A percentile compares a stretch with the other conserved stretches of the same genome.
Evolutionary conservation across 768 basidiomycete species (phyloP).

Genomic region (Tricholoma bakamatsutake): DNA sequence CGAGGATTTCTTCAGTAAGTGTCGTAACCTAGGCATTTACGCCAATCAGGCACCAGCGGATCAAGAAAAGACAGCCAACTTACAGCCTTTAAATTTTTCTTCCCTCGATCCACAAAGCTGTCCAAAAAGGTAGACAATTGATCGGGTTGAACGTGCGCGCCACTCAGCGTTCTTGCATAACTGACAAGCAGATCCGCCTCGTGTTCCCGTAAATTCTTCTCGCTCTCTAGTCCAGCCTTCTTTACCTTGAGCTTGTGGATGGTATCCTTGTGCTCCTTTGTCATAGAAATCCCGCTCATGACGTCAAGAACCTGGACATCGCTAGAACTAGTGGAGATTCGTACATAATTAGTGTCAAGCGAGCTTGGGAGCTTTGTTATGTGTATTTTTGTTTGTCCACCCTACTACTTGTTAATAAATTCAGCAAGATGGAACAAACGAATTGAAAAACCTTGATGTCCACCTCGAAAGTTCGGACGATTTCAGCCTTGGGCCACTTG

Average conservation of each 20-base stretch:
- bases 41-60: background rate
- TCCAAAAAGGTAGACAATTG: conserved; percentile 37
- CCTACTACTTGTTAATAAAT: conserved; percentile 24
- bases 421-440: background rate
- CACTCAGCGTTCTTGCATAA: conserved; percentile 39
- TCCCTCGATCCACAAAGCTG: conserved; percentile 32
- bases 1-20: conserved; percentile 36
- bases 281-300: conserved; percentile 14
- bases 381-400: conserved; percentile 46
- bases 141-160: conserved; percentile 33
- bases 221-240: conserved; percentile 29
- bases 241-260: conserved; percentile 31
- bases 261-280: background rate
- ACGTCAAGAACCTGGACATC: conserved; percentile 48
- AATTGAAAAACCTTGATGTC: conserved; percentile 39
- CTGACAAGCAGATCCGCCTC: conserved; percentile 36
- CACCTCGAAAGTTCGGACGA: conserved; percentile 45
- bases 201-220: conserved; percentile 33
- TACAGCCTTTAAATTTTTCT: conserved; percentile 28
- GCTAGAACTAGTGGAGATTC: conserved; percentile 44
- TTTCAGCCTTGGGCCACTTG: conserved; percentile 50
- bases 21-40: conserved; percentile 20
- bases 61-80: background rate
- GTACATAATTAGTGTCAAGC: conserved; percentile 46
- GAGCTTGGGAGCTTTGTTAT: conserved; percentile 43